A percentile compares a stretch with the other conserved stretches of the same genome.
These are phyloP conservation scores for Calophaca sinica DNA, from an alignment of 306 rosid species.

Conservation along the genomic window DNA sequence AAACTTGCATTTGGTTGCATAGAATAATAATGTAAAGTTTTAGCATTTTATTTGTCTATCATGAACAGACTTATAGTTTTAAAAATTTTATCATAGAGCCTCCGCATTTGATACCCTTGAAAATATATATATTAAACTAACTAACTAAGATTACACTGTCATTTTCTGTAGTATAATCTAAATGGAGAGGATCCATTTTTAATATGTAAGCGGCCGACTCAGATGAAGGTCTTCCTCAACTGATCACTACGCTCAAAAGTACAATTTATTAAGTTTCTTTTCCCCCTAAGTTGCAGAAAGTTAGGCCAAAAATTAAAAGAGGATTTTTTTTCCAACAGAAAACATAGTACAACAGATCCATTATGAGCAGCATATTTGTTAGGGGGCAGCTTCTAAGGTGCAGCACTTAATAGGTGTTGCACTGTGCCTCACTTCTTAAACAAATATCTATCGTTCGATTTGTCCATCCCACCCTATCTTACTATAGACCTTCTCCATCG, in stretches of 20 bases:
- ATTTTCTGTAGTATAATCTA: background rate
- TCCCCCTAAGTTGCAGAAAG: background rate
- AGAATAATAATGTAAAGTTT: background rate
- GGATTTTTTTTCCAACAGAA: background rate
- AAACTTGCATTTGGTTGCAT: conserved; percentile 10
- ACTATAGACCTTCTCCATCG: too few species aligned
- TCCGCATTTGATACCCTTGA: conserved; percentile 1
- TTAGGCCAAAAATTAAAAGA: background rate
- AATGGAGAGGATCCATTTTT: conserved; percentile 7
- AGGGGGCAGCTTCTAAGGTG: background rate
- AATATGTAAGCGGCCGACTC: conserved; percentile 26
- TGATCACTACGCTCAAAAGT: background rate
- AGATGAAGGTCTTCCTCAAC: background rate
- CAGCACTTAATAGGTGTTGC: too few species aligned
- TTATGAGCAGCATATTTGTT: conserved; percentile 36
- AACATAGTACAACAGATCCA: conserved; percentile 3
- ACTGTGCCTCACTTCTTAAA: too few species aligned
- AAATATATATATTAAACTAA: background rate
- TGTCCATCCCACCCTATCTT: too few species aligned
- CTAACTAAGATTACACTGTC: conserved; percentile 10
- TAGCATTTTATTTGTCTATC: background rate
- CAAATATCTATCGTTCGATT: too few species aligned
- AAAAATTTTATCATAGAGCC: background rate
- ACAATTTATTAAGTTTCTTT: background rate
- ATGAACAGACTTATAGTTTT: background rate